Conservation (phyloP, 768 basidiomycete species). For the Lyophyllum atratum region DNA sequence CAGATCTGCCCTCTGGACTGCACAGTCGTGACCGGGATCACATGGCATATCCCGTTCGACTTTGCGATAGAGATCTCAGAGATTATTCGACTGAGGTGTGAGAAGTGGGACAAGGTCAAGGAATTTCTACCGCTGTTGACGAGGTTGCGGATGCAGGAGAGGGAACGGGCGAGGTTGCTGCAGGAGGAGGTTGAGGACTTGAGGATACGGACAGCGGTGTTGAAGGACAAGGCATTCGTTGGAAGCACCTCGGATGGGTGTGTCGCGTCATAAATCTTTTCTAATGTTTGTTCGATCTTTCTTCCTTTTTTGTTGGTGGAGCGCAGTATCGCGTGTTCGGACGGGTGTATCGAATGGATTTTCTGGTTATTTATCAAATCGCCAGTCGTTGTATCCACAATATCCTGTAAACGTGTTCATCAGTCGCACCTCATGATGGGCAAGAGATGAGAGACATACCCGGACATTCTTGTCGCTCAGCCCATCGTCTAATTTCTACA, state of each 20-base stretch:
- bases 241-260: not conserved
- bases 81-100: slow-evolving; percentile 22
- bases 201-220: slow-evolving; percentile 42
- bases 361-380: too few species aligned
- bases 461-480: not conserved
- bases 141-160: slow-evolving; percentile 48
- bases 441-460: not conserved
- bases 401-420: too few species aligned
- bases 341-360: too few species aligned
- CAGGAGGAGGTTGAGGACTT: slow-evolving; percentile 52
- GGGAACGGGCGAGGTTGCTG: slow-evolving; percentile 32
- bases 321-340: too few species aligned
- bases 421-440: too few species aligned
- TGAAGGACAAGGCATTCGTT: slow-evolving; percentile 33
- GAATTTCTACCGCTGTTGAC: slow-evolving; percentile 47
- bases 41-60: slow-evolving; percentile 38
- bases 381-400: slow-evolving; percentile 61
- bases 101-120: slow-evolving; percentile 40
- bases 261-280: not conserved
- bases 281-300: too few species aligned
- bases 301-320: too few species aligned
- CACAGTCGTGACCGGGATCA: slow-evolving; percentile 45
- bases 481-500: not conserved
- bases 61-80: slow-evolving; percentile 9
- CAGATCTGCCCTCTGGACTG: slow-evolving; percentile 48